phyloP scores from a whole-genome alignment of 768 basidiomycete genomes.

The Lentinula boryana region DNA sequence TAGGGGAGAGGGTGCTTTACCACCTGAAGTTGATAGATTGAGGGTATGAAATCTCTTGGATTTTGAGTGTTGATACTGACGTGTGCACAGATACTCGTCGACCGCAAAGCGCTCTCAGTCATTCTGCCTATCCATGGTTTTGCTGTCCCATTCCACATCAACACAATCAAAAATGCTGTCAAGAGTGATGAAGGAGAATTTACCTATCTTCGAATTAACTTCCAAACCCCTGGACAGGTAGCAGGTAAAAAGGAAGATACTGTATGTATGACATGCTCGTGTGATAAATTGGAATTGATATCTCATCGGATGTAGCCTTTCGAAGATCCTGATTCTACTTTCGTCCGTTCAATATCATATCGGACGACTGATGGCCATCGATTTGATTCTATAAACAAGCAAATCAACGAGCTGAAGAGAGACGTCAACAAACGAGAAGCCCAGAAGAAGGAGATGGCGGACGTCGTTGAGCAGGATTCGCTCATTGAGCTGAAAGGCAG shows the following conservation, averaged over 20 bases:
- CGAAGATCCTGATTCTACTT: slow-evolving; percentile 94
- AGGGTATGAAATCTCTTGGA: slow-evolving; percentile 44
- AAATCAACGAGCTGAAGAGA: slow-evolving; percentile 94
- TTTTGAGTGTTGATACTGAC: not conserved
- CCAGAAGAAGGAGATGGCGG: slow-evolving; percentile 97
- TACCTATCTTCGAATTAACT: slow-evolving; percentile 93
- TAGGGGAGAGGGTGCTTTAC: slow-evolving; percentile 88
- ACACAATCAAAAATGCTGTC: slow-evolving; percentile 95
- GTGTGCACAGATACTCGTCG: slow-evolving; percentile 70
- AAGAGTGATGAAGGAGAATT: slow-evolving; percentile 97
- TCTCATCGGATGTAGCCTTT: slow-evolving; percentile 57
- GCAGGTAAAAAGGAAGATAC: slow-evolving; percentile 99
- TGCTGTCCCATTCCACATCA: slow-evolving; percentile 96
- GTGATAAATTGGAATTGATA: not conserved
- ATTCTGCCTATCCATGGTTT: slow-evolving; percentile 92
- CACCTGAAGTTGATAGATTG: slow-evolving; percentile 73
- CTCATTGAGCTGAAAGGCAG: slow-evolving; percentile 86
- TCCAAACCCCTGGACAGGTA: slow-evolving; percentile 96
- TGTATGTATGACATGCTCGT: slow-evolving; percentile 33
- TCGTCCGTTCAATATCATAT: slow-evolving; percentile 92
- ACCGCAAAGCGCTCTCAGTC: slow-evolving; percentile 85
- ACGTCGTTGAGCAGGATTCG: slow-evolving; percentile 92
- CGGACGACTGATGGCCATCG: slow-evolving; percentile 86
- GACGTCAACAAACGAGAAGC: slow-evolving; percentile 96
- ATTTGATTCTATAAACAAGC: slow-evolving; percentile 82